Percentiles rank a stretch among this genome's conserved stretches.
Evolutionary conservation across 2,329 filamentous ascomycete species (phyloP).

Genomic region (Verticillium dahliae): DNA sequence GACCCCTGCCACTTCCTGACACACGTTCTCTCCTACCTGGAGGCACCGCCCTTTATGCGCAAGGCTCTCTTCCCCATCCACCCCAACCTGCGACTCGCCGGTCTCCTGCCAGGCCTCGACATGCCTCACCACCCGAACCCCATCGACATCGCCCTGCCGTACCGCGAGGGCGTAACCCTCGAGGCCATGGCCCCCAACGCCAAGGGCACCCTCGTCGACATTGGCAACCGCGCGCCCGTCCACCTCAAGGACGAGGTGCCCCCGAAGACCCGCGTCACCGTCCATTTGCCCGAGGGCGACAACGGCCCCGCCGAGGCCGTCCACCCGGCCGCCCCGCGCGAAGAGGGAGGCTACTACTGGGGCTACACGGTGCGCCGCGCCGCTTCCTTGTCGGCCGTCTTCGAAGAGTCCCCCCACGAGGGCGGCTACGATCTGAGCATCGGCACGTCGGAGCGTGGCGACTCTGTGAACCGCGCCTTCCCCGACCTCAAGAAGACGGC

Average conservation of each 20-base stretch:
- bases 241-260: slow-evolving; percentile 57
- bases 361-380: slow-evolving; percentile 68
- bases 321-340: slow-evolving; percentile 61
- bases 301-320: slow-evolving; percentile 52
- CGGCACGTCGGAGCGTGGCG: slow-evolving; percentile 74
- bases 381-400: slow-evolving; percentile 61
- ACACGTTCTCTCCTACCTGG: slow-evolving; percentile 74
- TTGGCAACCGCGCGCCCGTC: slow-evolving; percentile 49
- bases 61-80: slow-evolving; percentile 71
- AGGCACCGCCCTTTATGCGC: slow-evolving; percentile 77
- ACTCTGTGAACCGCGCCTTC: slow-evolving; percentile 40
- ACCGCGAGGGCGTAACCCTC: slow-evolving; percentile 69
- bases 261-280: slow-evolving; percentile 65
- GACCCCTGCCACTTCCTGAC: slow-evolving; percentile 76
- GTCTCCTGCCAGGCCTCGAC: slow-evolving; percentile 69
- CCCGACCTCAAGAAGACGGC: slow-evolving; percentile 30
- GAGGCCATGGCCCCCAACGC: slow-evolving; percentile 24
- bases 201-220: slow-evolving; percentile 50
- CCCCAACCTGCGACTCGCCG: slow-evolving; percentile 68
- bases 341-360: slow-evolving; percentile 80
- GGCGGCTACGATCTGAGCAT: slow-evolving; percentile 78
- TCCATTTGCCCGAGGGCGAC: slow-evolving; percentile 52
- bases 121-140: slow-evolving; percentile 77
- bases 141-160: slow-evolving; percentile 68
- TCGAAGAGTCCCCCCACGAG: slow-evolving; percentile 69